Evolutionary conservation across 1,284 basidiomycete genomes (phyloP).

Genomic region (Sporisorium reilianum): DNA sequence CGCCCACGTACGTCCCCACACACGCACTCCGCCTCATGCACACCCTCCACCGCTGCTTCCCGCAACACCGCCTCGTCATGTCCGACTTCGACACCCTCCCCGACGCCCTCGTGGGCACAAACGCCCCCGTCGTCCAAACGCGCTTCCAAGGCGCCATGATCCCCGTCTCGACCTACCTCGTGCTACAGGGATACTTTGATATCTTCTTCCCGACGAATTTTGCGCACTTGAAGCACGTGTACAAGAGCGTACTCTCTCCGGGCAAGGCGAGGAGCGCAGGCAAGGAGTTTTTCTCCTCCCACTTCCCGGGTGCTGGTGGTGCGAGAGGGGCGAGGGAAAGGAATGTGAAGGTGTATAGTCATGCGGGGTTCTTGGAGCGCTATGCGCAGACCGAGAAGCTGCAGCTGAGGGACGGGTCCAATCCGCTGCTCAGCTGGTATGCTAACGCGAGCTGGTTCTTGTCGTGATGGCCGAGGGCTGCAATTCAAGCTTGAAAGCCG

Average conservation of each 20-base stretch:
- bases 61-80: conserved; percentile 88
- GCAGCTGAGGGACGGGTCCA: conserved; percentile 80
- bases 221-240: conserved; percentile 73
- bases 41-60: conserved; percentile 85
- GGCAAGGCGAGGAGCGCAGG: not conserved
- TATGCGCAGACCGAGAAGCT: conserved; percentile 81
- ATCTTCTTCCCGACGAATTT: conserved; percentile 99
- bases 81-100: conserved; percentile 92
- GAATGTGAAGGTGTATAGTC: conserved; percentile 65
- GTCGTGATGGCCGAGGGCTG: too few species aligned
- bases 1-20: conserved; percentile 92
- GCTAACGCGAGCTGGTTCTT: conserved; percentile 80
- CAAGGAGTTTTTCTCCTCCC: conserved; percentile 10
- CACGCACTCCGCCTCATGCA: conserved; percentile 87
- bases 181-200: conserved; percentile 96
- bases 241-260: conserved; percentile 26
- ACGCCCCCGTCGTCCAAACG: conserved; percentile 96
- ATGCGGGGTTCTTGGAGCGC: conserved; percentile 83
- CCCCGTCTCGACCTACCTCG: conserved; percentile 88
- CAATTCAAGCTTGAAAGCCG: too few species aligned
- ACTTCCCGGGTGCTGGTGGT: not conserved
- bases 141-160: conserved; percentile 81
- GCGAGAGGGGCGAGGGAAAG: conserved; percentile 5
- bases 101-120: conserved; percentile 83
- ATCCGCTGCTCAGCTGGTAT: conserved; percentile 87